Base-by-base conservation (phyloP, 2,329 filamentous ascomycete genomes). In the Alternaria sp. region DNA sequence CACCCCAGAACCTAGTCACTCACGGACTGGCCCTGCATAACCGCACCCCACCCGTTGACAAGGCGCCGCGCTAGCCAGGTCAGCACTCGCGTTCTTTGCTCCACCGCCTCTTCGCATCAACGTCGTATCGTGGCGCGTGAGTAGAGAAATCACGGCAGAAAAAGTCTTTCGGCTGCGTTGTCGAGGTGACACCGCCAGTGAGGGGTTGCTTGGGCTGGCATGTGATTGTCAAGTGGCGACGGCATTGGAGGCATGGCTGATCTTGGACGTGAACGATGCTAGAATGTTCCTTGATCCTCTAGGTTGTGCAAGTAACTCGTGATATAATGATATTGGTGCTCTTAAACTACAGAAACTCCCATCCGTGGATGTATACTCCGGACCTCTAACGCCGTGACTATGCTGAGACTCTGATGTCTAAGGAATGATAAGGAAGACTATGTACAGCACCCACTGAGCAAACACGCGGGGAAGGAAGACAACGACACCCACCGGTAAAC, bases 31-130 rank as follows among this genome's bases (percentile, higher is more conserved):
- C 56, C 56, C 51, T 59, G 56, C 56, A 59, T 59, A 54, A 42
- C 56, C 56, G 43, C 51, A 54, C 56, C 56, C 51, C 51, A 42
- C 56, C 49, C 56, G 51, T 59, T 54, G 39, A 44, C 54, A 46
- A 44, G 39, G 43, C 43, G 34, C 51, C 43, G 51, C 56, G 56
- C 56, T 54, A 44, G 39, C 55, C 49, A 56, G 47, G 20, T 36
- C 41, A 47, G 20, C 47, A 41, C 32, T 44, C 56, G 56, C 36
- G 28, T 34, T 24, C 34, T 34, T 24, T 41, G 28, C 51, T 54
- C 56, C 51, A 59, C 56, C 56, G 56, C 56, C 51, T 59, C 51
- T 54, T 49, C 28, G 32, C 49, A 24, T 55, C 52, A 28, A 47
- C 34, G 43, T 39, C 32, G 44, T 42, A 54, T 56, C 32, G 36